Evolutionary conservation across 202 grass and related monocot species (phyloP).

Genomic region (Eragrostis tef): DNA sequence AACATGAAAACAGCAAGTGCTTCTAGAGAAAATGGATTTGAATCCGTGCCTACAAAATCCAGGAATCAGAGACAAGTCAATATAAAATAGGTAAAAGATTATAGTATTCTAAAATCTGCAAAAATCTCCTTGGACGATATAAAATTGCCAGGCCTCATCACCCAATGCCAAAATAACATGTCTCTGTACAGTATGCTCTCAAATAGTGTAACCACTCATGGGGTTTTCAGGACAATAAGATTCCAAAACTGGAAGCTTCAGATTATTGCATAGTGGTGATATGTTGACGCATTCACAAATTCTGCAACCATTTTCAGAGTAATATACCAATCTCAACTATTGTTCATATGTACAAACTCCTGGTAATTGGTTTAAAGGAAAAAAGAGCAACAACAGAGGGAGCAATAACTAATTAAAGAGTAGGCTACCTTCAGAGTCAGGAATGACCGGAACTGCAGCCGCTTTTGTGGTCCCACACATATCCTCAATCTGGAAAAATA

Average conservation of each 20-base stretch:
- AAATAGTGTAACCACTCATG: constrained; percentile 4
- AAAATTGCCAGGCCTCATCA: constrained; percentile 9
- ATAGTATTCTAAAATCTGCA: background rate
- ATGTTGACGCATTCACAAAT: constrained; percentile 32
- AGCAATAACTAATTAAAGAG: constrained; percentile 26
- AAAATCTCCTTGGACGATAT: constrained; percentile 4
- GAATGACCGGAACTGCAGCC: constrained; percentile 81
- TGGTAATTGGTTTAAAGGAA: background rate
- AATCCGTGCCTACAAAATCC: constrained; percentile 73
- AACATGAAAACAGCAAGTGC: constrained; percentile 90
- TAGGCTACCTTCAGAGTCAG: constrained; percentile 85
- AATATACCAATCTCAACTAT: background rate
- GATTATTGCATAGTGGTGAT: background rate
- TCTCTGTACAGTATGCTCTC: background rate
- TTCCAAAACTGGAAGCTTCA: constrained; percentile 2
- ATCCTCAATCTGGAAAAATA: constrained; percentile 78
- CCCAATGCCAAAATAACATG: background rate
- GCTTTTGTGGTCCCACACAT: constrained; percentile 80
- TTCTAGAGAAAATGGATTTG: constrained; percentile 96
- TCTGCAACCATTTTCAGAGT: background rate
- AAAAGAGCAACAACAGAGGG: constrained; percentile 2
- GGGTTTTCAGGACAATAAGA: constrained; percentile 1
- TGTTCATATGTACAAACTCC: background rate
- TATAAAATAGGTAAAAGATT: background rate
- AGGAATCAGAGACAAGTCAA: constrained; percentile 39